Base-by-base conservation (phyloP, 2,329 filamentous ascomycete genomes). In the Ophiostoma sp. region DNA sequence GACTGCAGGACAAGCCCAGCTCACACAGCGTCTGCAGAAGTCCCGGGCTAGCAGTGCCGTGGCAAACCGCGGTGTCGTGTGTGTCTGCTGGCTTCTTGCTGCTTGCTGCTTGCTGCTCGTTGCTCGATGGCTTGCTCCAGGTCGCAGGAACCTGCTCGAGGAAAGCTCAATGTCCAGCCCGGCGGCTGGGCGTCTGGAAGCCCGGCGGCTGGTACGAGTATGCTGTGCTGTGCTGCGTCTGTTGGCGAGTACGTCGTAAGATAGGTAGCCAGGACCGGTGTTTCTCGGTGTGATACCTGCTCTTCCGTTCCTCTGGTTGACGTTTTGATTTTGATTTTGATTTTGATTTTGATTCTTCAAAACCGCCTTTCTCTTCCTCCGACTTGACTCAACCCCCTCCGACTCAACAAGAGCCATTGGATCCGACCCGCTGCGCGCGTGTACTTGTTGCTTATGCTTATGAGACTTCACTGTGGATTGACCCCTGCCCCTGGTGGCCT, bases 401-500 rank as follows among this genome's bases (percentile, higher is more conserved):
- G 12, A 11, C 8, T 41, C 58, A 16, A 49, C 45, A 8, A 49
- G 45, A 16, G 18, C 18, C 49, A 27, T n/a, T 55, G n/a, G 27
- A n/a, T 55, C 49, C 49, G 49, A 55, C 49, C 49, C 16, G 49
- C 49, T 27, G 9, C 36, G 27, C 55, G 55, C 55, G 58, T 62
- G 36, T 36, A 16, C 36, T 41, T 27, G 27, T 27, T 27, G 27
- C 27, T 27, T 27, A 27, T 27, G 27, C 27, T 11, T 62, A 62
- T 62, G 55, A 62, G 55, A 62, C 55, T 55, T 47, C 14, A 27
- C 64, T 62, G 64, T 55, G 52, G 66, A 45, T 65, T 52, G 36
- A 55, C 49, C 49, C 49, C 49, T 55, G n/a, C 49, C 49, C 49
- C 49, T 55, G 49, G 49, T 27, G 49, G 49, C 49, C 27, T 55